Percentiles rank a stretch among this genome's conserved stretches.
phyloP scores from a whole-genome alignment of 495 filamentous ascomycete species.

The Elasticomyces elasticus region DNA sequence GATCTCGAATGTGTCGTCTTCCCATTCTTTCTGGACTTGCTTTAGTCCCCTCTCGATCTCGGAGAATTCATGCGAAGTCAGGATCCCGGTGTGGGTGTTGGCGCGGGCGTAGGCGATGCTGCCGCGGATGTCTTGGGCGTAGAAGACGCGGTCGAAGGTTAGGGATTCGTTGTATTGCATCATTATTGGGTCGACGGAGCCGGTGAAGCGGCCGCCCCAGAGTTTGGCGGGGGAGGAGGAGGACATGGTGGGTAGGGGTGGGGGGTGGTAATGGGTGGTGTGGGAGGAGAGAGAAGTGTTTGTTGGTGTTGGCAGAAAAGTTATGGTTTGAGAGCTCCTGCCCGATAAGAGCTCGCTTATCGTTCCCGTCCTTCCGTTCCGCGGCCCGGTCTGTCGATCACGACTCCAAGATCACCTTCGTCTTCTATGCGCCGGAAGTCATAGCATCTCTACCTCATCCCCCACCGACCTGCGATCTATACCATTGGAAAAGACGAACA shows the following conservation, averaged over 20 bases:
- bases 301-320: too few species aligned
- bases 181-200: slow-evolving; percentile 83
- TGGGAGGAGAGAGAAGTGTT: neutral
- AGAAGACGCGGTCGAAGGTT: slow-evolving; percentile 72
- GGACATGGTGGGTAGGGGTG: neutral
- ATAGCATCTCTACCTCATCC: neutral
- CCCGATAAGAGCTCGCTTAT: neutral
- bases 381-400: too few species aligned
- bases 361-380: too few species aligned
- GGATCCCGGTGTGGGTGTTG: slow-evolving; percentile 64
- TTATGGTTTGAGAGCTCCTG: neutral
- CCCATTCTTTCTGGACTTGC: slow-evolving; percentile 70
- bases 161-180: slow-evolving; percentile 81
- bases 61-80: slow-evolving; percentile 63
- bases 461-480: neutral
- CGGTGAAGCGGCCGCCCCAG: slow-evolving; percentile 77
- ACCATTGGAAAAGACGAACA: neutral
- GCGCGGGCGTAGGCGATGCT: slow-evolving; percentile 82
- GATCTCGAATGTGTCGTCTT: slow-evolving; percentile 46
- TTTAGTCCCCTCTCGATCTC: slow-evolving; percentile 66
- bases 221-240: slow-evolving; percentile 35
- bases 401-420: too few species aligned
- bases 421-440: neutral
- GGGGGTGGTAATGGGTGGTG: neutral
- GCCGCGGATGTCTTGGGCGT: slow-evolving; percentile 69